Conservation (phyloP, 2,329 filamentous ascomycete species). For the Phaeoacremonium minimum region DNA sequence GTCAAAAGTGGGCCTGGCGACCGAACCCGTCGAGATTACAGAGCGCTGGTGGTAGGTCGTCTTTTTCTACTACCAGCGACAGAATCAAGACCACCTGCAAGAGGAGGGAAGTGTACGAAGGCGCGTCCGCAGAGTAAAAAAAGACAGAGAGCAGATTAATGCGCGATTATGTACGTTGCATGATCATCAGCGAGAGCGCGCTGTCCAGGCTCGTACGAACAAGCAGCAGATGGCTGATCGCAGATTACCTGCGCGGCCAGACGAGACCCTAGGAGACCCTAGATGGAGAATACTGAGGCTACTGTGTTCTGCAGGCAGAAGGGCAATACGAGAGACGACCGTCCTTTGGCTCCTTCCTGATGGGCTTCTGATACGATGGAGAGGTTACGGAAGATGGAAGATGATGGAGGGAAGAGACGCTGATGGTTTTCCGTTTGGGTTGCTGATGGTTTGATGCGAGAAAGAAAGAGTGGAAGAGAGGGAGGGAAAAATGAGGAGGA, state of each 20-base stretch:
- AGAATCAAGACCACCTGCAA: too few species aligned
- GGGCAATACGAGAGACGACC: slow-evolving; percentile 7
- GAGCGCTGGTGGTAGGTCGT: background rate
- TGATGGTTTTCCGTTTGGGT: too few species aligned
- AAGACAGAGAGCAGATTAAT: too few species aligned
- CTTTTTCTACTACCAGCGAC: background rate
- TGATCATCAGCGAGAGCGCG: background rate
- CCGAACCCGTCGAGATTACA: too few species aligned
- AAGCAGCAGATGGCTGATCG: background rate
- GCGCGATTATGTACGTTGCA: background rate
- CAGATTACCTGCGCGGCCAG: background rate
- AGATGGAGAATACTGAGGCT: slow-evolving; percentile 8
- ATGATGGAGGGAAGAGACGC: too few species aligned
- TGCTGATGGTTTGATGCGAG: too few species aligned
- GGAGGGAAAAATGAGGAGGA: too few species aligned
- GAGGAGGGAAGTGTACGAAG: too few species aligned
- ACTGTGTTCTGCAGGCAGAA: slow-evolving; percentile 12
- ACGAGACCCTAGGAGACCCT: slow-evolving; percentile 1
- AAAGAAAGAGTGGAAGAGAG: too few species aligned
- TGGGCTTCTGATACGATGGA: background rate
- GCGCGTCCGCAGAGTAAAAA: too few species aligned
- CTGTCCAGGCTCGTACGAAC: background rate
- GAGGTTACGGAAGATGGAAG: background rate
- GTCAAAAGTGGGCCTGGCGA: too few species aligned
- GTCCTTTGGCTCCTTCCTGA: background rate